These are phyloP conservation scores for Heterobasidion parviporum DNA, from an alignment of 1,284 basidiomycete genomes.

Conservation along the genomic window DNA sequence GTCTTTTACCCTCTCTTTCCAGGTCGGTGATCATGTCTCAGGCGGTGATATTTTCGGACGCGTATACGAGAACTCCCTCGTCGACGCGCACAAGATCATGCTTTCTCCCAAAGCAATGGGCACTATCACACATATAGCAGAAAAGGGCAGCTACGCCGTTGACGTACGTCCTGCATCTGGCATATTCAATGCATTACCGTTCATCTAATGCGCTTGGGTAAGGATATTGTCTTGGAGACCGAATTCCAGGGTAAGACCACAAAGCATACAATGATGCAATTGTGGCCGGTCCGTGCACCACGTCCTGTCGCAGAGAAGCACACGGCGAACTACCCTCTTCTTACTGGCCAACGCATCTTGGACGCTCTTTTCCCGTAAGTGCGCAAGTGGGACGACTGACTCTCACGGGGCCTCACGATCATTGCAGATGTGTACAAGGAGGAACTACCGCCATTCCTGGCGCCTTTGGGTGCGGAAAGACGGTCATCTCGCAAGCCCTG, in stretches of 20 bases:
- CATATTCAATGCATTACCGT: background rate
- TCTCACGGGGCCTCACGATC: background rate
- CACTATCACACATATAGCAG: slow-evolving; percentile 90
- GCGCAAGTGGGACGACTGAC: background rate
- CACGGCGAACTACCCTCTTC: slow-evolving; percentile 86
- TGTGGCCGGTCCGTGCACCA: slow-evolving; percentile 98
- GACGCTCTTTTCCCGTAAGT: slow-evolving; percentile 93
- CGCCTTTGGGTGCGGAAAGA: slow-evolving; percentile 98
- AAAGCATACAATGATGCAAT: slow-evolving; percentile 93
- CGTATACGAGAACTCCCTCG: slow-evolving; percentile 96
- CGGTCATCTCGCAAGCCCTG: slow-evolving; percentile 93
- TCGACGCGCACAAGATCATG: slow-evolving; percentile 97
- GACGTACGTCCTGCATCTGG: slow-evolving; percentile 47
- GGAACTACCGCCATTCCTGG: slow-evolving; percentile 99
- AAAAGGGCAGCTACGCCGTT: slow-evolving; percentile 91
- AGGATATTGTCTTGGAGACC: slow-evolving; percentile 95
- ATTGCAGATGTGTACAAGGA: slow-evolving; percentile 86
- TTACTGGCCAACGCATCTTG: slow-evolving; percentile 96
- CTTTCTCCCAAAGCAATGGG: slow-evolving; percentile 90
- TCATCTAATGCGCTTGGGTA: slow-evolving; percentile 6
- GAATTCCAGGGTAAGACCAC: slow-evolving; percentile 96
- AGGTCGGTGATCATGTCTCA: slow-evolving; percentile 94
- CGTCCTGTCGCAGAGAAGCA: slow-evolving; percentile 93
- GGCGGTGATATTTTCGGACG: slow-evolving; percentile 95
- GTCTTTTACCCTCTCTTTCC: slow-evolving; percentile 1